phyloP scores from a whole-genome alignment of 108 stramenopile species.

The Nitzschia sp. region DNA sequence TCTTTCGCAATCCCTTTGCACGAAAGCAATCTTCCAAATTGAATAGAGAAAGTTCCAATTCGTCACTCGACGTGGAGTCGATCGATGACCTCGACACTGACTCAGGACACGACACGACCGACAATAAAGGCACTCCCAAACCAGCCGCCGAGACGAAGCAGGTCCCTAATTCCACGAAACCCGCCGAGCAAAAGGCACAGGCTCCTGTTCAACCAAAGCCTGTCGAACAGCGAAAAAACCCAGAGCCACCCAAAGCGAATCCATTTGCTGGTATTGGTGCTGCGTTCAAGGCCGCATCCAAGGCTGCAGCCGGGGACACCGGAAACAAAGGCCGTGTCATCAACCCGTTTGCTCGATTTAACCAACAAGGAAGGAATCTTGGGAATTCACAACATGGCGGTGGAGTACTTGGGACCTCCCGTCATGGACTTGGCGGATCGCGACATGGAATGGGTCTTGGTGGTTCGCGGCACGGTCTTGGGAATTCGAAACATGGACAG shows the following conservation, averaged over 20 bases:
- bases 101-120: background rate
- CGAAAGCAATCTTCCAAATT: background rate
- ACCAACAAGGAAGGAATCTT: background rate
- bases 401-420: background rate
- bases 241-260: slow-evolving; percentile 1
- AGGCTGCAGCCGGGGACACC: slow-evolving; percentile 2
- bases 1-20: slow-evolving; percentile 24
- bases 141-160: background rate
- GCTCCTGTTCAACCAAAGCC: background rate
- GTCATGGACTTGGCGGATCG: background rate
- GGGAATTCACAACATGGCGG: background rate
- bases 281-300: slow-evolving; percentile 24
- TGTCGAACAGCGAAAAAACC: background rate
- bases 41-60: background rate
- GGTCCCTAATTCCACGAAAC: background rate
- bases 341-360: slow-evolving; percentile 8
- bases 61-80: slow-evolving; percentile 14
- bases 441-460: background rate
- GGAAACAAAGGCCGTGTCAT: background rate
- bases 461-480: background rate
- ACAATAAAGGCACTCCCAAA: background rate
- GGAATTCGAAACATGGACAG: background rate
- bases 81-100: background rate
- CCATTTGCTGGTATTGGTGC: slow-evolving; percentile 28
- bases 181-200: background rate